These are phyloP conservation scores for Penicillium freii DNA, from an alignment of 2,329 filamentous ascomycete genomes.

Conservation along the genomic window DNA sequence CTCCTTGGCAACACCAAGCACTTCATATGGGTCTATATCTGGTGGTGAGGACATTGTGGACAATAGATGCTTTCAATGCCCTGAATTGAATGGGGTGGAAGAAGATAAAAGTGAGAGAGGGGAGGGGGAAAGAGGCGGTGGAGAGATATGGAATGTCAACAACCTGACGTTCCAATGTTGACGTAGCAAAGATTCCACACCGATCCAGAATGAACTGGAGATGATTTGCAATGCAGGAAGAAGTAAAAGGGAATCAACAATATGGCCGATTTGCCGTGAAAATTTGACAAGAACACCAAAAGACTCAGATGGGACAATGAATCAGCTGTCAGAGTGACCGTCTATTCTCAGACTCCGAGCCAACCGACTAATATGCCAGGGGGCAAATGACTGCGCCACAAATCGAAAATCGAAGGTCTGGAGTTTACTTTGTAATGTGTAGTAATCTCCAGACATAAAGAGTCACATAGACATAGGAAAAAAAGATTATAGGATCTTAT, in stretches of 20 bases:
- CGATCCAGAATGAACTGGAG: slow-evolving; percentile 23
- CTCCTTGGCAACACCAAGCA: slow-evolving; percentile 70
- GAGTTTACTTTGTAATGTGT: background rate
- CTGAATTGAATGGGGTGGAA: slow-evolving; percentile 13
- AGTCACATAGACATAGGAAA: background rate
- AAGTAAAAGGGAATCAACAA: background rate
- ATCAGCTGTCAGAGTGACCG: slow-evolving; percentile 1
- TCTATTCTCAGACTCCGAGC: background rate
- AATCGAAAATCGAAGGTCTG: background rate
- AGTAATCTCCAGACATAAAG: background rate
- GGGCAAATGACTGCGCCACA: slow-evolving; percentile 10
- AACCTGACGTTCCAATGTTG: slow-evolving; percentile 7
- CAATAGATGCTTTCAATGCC: slow-evolving; percentile 13
- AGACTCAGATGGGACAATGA: background rate
- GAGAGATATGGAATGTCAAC: slow-evolving; percentile 17
- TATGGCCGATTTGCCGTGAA: background rate
- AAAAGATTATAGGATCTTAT: background rate
- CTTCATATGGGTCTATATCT: slow-evolving; percentile 71
- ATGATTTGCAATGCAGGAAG: slow-evolving; percentile 6
- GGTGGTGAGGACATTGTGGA: slow-evolving; percentile 28
- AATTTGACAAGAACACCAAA: background rate
- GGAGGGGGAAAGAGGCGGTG: slow-evolving; percentile 23
- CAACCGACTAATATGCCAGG: slow-evolving; percentile 9
- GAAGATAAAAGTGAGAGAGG: slow-evolving; percentile 6
- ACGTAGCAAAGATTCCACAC: slow-evolving; percentile 19